Evolutionary conservation across 2,329 filamentous ascomycete species (phyloP), one percentile per base, ranked within the genome.

Genomic region (Epichloe coenophiala): DNA sequence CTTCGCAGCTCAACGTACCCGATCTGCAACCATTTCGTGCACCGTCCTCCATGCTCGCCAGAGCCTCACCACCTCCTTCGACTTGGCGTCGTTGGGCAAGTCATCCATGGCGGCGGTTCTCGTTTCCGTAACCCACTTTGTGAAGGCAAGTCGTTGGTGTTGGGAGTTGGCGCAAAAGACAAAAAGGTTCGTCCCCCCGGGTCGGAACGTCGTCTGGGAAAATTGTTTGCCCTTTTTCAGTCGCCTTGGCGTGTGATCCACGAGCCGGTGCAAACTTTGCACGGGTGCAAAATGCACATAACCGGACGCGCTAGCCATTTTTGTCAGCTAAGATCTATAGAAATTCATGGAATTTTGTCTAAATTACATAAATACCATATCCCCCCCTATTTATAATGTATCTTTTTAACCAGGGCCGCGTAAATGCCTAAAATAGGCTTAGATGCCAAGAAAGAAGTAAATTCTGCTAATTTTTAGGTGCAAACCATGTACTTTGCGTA

Each of bases 41-140:
- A 89, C 83, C 8, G 93, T 98, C 69, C 83, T 82, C 81, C 88
- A 94, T 60, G 90, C 88, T 68, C 91, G 86, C 91, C 93, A 98
- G 59, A 96, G 80, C 64, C 86, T 82, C 61, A 77, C 71, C 46
- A 76, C 67, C 67, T 73, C 71, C 65, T 76, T 75, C 57, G 71
- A 67, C 65, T 73, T 74, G 56, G 70, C 70, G 43, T 74, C 68
- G 51, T 74, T 73, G 49, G 72, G 68, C 64, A 73, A 68, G 59
- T 63, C 62, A 57, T 70, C 67, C 69, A 71, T 71, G 38, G 50
- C 60, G 54, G 17, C 13, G 5, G 45, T n/a, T 13, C 46, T 17
- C 47, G 36, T 46, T 5, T 40, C 31, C 35, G 49, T 37, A 21
- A n/a, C 49, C 38, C 38, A 7, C 31, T 3, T 11, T 48, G 17